Evolutionary conservation across 768 basidiomycete genomes (phyloP), one percentile per base, ranked within the genome.

Genomic region (Peribolospora baueri): DNA sequence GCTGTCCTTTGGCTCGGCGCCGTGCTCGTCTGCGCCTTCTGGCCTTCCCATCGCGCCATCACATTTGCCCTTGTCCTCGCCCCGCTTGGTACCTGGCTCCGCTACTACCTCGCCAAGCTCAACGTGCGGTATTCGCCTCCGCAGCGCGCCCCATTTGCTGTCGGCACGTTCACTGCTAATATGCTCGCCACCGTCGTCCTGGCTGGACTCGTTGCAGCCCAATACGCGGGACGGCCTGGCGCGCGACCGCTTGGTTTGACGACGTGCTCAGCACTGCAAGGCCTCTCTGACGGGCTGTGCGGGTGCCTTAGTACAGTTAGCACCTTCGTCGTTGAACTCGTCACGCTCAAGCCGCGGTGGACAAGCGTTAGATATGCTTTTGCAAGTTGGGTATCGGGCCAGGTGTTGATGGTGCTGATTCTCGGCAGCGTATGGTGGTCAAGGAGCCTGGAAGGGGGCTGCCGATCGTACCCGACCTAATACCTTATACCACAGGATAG

Each of bases 301-400:
- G 93, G 88, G 8, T 88, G 86, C 69, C 71, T 97, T 61, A 90
- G 82, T 2, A 98, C 93, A 1, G 75, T 98, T 61, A 86, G 83
- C 66, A 97, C 90, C 13, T 91, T 97, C 63, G 81, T 78, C 2
- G 79, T 79, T 7, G 93, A 98, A 65, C 65, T 84, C 25, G 68
- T 71, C 42, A 74, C 75, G 46, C 68, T 88, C 57, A 67, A 70
- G 52, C 42, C 56, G 47, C 65, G 70, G 41, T 65, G 75, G 66
- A 76, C 74, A 62, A 77, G 78, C 39, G 77, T 74, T 69, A 63
- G 77, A 48, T 97, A 97, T 65, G 76, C 74, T 38, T 59, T 73
- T 2, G 63, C 76, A 47, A 90, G 84, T 63, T 81, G 81, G 73
- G 65, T 74, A 14, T 62, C 71, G 25, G 81, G 79, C 10, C 84